These are phyloP conservation scores for Rhytidhysteron rufulum DNA, from an alignment of 2,329 filamentous ascomycete species.

Conservation along the genomic window DNA sequence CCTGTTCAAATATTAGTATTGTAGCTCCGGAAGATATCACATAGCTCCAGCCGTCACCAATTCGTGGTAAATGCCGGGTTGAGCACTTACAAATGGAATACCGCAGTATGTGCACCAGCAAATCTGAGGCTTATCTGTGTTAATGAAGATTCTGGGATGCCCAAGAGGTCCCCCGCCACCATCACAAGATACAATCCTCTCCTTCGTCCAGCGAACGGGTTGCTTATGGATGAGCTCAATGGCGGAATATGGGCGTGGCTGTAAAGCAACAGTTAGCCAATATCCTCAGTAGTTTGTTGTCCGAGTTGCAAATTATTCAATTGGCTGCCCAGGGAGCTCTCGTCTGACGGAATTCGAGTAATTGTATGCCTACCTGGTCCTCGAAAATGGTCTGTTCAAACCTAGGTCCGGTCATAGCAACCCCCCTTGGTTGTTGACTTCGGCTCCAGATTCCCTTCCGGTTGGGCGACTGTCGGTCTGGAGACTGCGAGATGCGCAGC, in stretches of 20 bases:
- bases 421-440: constrained; percentile 74
- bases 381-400: constrained; percentile 97
- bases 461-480: constrained; percentile 77
- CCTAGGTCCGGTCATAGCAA: constrained; percentile 88
- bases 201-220: constrained; percentile 87
- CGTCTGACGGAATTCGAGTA: no score
- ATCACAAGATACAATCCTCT: constrained; percentile 79
- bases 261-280: constrained; percentile 10
- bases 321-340: background rate
- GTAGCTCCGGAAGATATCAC: constrained; percentile 5
- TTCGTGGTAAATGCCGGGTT: no score
- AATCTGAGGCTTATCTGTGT: constrained; percentile 95
- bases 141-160: constrained; percentile 94
- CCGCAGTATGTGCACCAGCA: constrained; percentile 89
- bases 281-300: background rate
- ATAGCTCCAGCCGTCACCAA: constrained; percentile 3
- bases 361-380: constrained; percentile 68
- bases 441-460: constrained; percentile 74
- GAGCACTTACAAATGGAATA: constrained; percentile 83
- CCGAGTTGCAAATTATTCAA: background rate
- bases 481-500: constrained; percentile 68
- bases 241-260: constrained; percentile 86
- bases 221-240: constrained; percentile 96
- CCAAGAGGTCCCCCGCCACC: constrained; percentile 87
- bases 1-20: constrained; percentile 51